phyloP scores from a whole-genome alignment of 2,329 filamentous ascomycete genomes.

The Pseudocercospora cruenta region DNA sequence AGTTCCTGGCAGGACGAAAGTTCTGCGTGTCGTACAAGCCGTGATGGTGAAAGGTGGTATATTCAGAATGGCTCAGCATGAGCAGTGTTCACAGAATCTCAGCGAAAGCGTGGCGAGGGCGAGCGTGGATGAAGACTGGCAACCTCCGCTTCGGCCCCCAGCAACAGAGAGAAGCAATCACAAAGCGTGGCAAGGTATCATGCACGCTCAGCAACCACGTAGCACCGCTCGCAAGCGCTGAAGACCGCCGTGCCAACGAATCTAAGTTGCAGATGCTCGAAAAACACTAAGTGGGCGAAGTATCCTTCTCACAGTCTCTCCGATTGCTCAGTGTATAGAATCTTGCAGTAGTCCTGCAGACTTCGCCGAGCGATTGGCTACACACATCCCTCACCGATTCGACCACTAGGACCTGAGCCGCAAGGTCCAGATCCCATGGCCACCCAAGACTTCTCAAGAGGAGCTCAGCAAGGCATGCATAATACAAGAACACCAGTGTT shows the following conservation, averaged over 20 bases:
- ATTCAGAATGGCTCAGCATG: background rate
- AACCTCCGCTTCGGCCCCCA: slow-evolving; percentile 1
- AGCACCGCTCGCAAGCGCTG: slow-evolving; percentile 10
- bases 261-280: slow-evolving; percentile 4
- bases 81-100: background rate
- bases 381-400: background rate
- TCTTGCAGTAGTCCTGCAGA: slow-evolving; percentile 21
- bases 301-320: slow-evolving; percentile 1
- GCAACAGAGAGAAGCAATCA: slow-evolving; percentile 13
- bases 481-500: background rate
- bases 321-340: slow-evolving; percentile 9
- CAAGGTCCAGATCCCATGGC: slow-evolving; percentile 11
- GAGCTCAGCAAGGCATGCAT: slow-evolving; percentile 4
- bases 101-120: slow-evolving; percentile 2
- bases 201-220: slow-evolving; percentile 14
- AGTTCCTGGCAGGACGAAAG: background rate
- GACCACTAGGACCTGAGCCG: slow-evolving; percentile 20
- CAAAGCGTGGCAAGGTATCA: slow-evolving; percentile 1
- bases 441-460: slow-evolving; percentile 1
- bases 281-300: slow-evolving; percentile 8
- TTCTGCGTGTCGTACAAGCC: slow-evolving; percentile 2
- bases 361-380: slow-evolving; percentile 10
- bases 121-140: slow-evolving; percentile 1
- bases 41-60: background rate
- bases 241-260: slow-evolving; percentile 7